Evolutionary conservation across 2,329 filamentous ascomycete species (phyloP).

Genomic region (Alternaria sp.): DNA sequence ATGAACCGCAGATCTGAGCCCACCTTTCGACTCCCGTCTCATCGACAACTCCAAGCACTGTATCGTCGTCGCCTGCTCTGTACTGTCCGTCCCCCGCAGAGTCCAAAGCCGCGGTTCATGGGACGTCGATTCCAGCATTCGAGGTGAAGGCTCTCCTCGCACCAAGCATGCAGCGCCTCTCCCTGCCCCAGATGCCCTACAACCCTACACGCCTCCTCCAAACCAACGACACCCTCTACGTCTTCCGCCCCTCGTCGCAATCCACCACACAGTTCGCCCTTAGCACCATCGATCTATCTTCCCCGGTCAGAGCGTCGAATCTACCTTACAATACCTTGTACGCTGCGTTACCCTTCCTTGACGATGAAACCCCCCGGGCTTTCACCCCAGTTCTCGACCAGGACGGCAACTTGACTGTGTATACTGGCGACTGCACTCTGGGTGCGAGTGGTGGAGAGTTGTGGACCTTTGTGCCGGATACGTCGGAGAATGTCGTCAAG

Average conservation of each 20-base stretch:
- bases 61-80: slow-evolving; percentile 11
- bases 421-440: slow-evolving; percentile 75
- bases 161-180: slow-evolving; percentile 5
- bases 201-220: slow-evolving; percentile 78
- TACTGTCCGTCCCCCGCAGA: neutral
- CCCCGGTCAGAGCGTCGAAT: slow-evolving; percentile 61
- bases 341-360: slow-evolving; percentile 70
- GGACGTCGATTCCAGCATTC: slow-evolving; percentile 20
- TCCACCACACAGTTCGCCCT: slow-evolving; percentile 63
- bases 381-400: slow-evolving; percentile 75
- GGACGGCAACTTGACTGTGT: slow-evolving; percentile 75
- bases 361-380: slow-evolving; percentile 59
- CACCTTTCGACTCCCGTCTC: slow-evolving; percentile 24
- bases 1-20: slow-evolving; percentile 46
- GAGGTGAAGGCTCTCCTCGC: slow-evolving; percentile 36
- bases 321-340: slow-evolving; percentile 60
- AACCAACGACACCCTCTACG: slow-evolving; percentile 68
- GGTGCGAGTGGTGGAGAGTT: slow-evolving; percentile 63
- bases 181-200: slow-evolving; percentile 71
- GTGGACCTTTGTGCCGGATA: slow-evolving; percentile 71
- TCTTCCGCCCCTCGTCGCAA: slow-evolving; percentile 67
- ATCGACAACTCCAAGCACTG: slow-evolving; percentile 1
- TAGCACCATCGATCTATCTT: slow-evolving; percentile 71
- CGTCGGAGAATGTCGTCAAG: slow-evolving; percentile 55
- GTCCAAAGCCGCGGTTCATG: slow-evolving; percentile 27